Conservation (phyloP, 768 basidiomycete species). For the Boletellus ananiceps region DNA sequence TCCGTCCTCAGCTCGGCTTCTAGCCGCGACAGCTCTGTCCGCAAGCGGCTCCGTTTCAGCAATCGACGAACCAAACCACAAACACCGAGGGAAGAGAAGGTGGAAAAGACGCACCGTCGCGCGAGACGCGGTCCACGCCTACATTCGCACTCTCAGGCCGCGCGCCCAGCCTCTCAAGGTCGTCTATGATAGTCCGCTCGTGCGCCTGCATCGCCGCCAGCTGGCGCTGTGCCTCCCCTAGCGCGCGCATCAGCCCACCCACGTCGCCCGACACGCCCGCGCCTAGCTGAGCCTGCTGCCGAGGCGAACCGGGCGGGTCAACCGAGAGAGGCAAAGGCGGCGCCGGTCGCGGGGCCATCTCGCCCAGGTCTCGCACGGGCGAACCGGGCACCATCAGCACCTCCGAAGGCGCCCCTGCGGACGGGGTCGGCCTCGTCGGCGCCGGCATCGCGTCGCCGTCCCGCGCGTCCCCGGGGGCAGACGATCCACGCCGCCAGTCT, state of each 20-base stretch:
- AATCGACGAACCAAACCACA: not conserved
- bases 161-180: constrained; percentile 18
- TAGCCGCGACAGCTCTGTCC: constrained; percentile 20
- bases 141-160: not conserved
- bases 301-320: too few relatives aligned
- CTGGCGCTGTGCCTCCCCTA: constrained; percentile 27
- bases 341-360: not conserved
- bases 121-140: not conserved
- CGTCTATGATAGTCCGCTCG: constrained; percentile 22
- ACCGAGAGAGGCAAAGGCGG: not conserved
- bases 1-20: constrained; percentile 37
- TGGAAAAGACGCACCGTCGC: constrained; percentile 12
- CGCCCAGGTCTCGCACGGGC: too few relatives aligned
- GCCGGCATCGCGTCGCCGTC: not conserved
- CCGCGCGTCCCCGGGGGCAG: not conserved
- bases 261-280: not conserved
- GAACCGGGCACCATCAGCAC: too few relatives aligned
- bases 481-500: not conserved
- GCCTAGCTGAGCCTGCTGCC: too few relatives aligned
- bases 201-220: constrained; percentile 19
- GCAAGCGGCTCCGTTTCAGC: too few relatives aligned
- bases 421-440: too few relatives aligned
- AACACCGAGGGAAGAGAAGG: too few relatives aligned
- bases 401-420: too few relatives aligned
- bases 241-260: constrained; percentile 20